Evolutionary conservation across 257 asterid genomes (phyloP).

Genomic region (Solanum bukasovii): DNA sequence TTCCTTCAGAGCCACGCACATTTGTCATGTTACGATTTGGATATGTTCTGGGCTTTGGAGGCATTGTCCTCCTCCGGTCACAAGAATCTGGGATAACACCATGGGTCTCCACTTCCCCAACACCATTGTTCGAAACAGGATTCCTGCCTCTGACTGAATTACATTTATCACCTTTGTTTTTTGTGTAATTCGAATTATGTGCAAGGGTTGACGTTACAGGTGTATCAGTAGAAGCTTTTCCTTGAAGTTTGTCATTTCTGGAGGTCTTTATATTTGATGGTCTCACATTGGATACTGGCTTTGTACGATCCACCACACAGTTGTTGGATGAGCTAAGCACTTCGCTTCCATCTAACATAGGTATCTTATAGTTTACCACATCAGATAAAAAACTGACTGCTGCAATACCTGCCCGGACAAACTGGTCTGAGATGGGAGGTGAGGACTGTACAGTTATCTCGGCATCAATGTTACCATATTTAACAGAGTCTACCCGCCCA

Average conservation of each 20-base stretch:
- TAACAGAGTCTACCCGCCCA: constrained; percentile 23
- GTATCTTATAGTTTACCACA: constrained; percentile 66
- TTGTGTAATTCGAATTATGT: constrained; percentile 9
- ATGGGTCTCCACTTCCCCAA: constrained; percentile 21
- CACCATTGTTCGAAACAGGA: constrained; percentile 13
- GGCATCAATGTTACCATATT: constrained; percentile 26
- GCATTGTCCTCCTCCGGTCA: constrained; percentile 31
- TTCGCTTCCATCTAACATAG: constrained; percentile 45
- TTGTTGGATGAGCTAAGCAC: constrained; percentile 20
- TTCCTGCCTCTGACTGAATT: constrained; percentile 18
- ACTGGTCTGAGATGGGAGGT: constrained; percentile 56
- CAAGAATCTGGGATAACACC: constrained; percentile 7
- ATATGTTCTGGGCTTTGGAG: constrained; percentile 40
- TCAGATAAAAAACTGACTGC: constrained; percentile 77
- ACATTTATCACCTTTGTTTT: constrained; percentile 30
- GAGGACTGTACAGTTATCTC: constrained; percentile 26
- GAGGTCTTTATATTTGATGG: constrained; percentile 26
- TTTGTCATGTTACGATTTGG: constrained; percentile 25
- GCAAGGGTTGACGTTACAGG: constrained; percentile 15
- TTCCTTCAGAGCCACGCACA: constrained; percentile 32
- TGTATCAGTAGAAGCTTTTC: constrained; percentile 26
- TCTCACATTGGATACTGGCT: constrained; percentile 30
- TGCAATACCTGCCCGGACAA: constrained; percentile 82
- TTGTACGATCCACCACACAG: constrained; percentile 36
- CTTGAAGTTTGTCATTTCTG: constrained; percentile 30